Evolutionary conservation across 805 yeast genomes (phyloP), one percentile per base, ranked within the genome.

Genomic region (Soucietia sequanensis): DNA sequence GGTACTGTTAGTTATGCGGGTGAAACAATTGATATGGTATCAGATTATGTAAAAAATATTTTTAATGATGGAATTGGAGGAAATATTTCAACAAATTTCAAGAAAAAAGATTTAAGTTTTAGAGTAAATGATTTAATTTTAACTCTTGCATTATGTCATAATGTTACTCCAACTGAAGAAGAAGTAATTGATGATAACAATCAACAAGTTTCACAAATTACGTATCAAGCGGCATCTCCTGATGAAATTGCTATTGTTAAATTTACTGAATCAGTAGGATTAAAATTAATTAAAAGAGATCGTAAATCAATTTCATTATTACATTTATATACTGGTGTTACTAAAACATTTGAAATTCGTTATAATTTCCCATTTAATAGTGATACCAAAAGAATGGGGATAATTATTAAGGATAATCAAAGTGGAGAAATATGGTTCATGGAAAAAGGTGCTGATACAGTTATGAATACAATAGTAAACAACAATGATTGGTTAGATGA

Each of bases 181-280:
- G 93, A 83, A 38, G n/a, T n/a, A n/a, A n/a, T n/a, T n/a, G n/a
- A n/a, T n/a, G n/a, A n/a, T n/a, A n/a, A n/a, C n/a, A 88, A 85
- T 18, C 80, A 70, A 38, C 57, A 81, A 11, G 34, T 25, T 26
- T 57, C 52, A 11, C 42, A 35, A 6, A 54, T 65, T 5, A 75
- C 88, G 2, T 93, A 90, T 56, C 99, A 93, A 62, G 99, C 99
- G 0, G 97, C 98, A 0, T 90, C 97, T 0, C 99, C 99, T 0
- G 99, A 93, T 66, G 99, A 93, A 57, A 81, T 93, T 47, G 99
- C 99, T 19, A 93, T 93, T 43, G 98, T 93, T 13, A 83, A 83
- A 52, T 93, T 88, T 64, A 86, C 96, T 1, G 95, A 88, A 44
- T 57, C 68, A 2, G 91, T 90, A 20, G 99, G 99, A 0, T 67